phyloP scores from a whole-genome alignment of 176 grass and related monocot genomes.

The Oryza meyeriana region DNA sequence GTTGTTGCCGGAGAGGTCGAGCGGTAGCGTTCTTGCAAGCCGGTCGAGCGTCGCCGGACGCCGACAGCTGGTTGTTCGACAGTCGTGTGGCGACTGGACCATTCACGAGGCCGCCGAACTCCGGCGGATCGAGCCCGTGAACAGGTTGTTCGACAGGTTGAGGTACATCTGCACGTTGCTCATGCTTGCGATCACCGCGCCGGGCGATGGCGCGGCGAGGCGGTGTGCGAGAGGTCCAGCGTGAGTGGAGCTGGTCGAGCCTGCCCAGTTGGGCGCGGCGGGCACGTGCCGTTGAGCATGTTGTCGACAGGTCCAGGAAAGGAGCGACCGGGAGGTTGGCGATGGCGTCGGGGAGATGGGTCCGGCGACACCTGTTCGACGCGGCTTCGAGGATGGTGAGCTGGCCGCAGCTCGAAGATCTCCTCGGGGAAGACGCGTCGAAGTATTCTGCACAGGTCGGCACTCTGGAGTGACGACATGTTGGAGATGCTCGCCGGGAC shows the following conservation, averaged over 20 bases:
- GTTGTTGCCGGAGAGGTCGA: conserved; percentile 72
- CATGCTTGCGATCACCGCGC: conserved; percentile 46
- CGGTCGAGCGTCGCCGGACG: conserved; percentile 56
- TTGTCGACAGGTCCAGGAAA: conserved; percentile 60
- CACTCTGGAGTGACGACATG: conserved; percentile 45
- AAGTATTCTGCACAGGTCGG: conserved; percentile 47
- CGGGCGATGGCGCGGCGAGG: conserved; percentile 51
- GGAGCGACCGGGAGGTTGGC: conserved; percentile 55
- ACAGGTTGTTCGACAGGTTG: conserved; percentile 62
- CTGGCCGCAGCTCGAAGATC: conserved; percentile 43
- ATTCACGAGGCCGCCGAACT: conserved; percentile 71
- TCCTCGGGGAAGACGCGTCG: conserved; percentile 32
- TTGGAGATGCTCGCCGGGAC: conserved; percentile 52
- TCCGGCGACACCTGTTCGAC: conserved; percentile 59
- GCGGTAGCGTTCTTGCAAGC: conserved; percentile 69
- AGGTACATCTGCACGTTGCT: conserved; percentile 58
- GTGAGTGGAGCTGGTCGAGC: conserved; percentile 47
- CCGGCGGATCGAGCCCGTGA: conserved; percentile 48
- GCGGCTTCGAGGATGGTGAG: conserved; percentile 39
- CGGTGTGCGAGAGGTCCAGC: conserved; percentile 72
- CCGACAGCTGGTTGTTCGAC: conserved; percentile 63
- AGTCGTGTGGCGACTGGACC: conserved; percentile 77
- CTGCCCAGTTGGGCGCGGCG: conserved; percentile 33
- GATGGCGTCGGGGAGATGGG: conserved; percentile 54
- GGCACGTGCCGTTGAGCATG: conserved; percentile 63